Conservation (phyloP, 1,284 basidiomycete species). For the Phellopilus nigrolimitatus region DNA sequence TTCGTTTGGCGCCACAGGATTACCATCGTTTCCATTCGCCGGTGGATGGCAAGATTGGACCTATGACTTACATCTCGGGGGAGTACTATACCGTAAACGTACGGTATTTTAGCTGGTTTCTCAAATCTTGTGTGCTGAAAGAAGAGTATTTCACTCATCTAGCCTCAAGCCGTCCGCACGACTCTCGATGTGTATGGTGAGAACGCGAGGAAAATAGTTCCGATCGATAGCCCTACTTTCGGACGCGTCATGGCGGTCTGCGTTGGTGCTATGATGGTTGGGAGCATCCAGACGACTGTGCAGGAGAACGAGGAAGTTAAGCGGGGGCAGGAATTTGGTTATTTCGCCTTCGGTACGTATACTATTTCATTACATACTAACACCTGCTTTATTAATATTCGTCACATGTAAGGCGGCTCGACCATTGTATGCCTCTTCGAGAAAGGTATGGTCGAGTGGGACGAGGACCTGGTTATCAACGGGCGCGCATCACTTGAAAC, state of each 20-base stretch:
- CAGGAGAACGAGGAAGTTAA: conserved; percentile 74
- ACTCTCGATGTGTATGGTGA: conserved; percentile 92
- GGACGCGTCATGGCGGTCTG: conserved; percentile 88
- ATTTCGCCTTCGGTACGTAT: conserved; percentile 84
- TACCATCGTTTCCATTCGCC: conserved; percentile 97
- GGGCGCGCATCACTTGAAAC: conserved; percentile 82
- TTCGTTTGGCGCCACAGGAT: conserved; percentile 92
- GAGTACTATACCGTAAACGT: conserved; percentile 94
- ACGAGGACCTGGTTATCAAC: conserved; percentile 87
- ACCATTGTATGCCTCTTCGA: conserved; percentile 88
- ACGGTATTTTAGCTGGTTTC: conserved; percentile 29
- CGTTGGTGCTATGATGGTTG: conserved; percentile 93
- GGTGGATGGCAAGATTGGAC: conserved; percentile 79
- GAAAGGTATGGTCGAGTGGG: conserved; percentile 78
- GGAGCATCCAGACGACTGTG: conserved; percentile 83
- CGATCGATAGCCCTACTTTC: conserved; percentile 82
- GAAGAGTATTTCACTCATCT: neutral
- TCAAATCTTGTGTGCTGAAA: conserved; percentile 22
- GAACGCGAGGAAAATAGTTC: conserved; percentile 86
- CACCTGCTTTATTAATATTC: conserved; percentile 7
- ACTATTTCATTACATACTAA: conserved; percentile 10
- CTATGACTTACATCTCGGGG: conserved; percentile 75
- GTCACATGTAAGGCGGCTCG: conserved; percentile 60
- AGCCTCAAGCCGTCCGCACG: conserved; percentile 81
- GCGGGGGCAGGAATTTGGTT: conserved; percentile 88